phyloP scores from a whole-genome alignment of 2,329 filamentous ascomycete genomes.

The Diaporthe longicolla region DNA sequence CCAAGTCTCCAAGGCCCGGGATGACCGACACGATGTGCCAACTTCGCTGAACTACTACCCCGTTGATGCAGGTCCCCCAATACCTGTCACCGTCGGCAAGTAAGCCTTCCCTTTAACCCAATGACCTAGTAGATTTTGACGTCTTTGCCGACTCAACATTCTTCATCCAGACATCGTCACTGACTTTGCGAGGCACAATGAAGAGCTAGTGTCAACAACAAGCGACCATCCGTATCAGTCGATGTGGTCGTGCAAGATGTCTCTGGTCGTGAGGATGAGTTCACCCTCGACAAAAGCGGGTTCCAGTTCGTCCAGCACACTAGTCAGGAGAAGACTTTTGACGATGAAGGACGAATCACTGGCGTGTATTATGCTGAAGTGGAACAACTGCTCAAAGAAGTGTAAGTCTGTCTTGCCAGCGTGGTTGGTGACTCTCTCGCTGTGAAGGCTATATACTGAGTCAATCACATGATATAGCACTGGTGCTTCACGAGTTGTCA shows the following conservation, averaged over 20 bases:
- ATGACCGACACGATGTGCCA: conserved; percentile 9
- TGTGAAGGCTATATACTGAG: conserved; percentile 60
- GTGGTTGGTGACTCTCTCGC: no score
- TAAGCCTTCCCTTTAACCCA: not conserved
- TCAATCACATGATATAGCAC: conserved; percentile 66
- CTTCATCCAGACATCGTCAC: no score
- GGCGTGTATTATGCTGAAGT: conserved; percentile 74
- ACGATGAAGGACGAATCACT: conserved; percentile 65
- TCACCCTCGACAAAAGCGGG: conserved; percentile 65
- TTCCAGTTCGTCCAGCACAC: conserved; percentile 71
- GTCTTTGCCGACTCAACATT: no score
- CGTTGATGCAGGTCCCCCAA: conserved; percentile 12
- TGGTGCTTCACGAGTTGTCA: conserved; percentile 33
- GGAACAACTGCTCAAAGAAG: conserved; percentile 60
- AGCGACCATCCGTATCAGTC: conserved; percentile 75
- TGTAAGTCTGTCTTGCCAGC: conserved; percentile 42
- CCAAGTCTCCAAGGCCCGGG: not conserved
- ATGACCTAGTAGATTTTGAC: no score
- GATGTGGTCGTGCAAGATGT: conserved; percentile 67
- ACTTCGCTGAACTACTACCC: conserved; percentile 39
- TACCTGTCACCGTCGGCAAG: conserved; percentile 36
- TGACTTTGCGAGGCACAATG: not conserved
- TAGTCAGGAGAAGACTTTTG: conserved; percentile 65
- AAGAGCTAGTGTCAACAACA: conserved; percentile 71
- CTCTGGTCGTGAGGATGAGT: conserved; percentile 76